phyloP scores from a whole-genome alignment of 1,284 basidiomycete species.

The Rhodotorula sp. region DNA sequence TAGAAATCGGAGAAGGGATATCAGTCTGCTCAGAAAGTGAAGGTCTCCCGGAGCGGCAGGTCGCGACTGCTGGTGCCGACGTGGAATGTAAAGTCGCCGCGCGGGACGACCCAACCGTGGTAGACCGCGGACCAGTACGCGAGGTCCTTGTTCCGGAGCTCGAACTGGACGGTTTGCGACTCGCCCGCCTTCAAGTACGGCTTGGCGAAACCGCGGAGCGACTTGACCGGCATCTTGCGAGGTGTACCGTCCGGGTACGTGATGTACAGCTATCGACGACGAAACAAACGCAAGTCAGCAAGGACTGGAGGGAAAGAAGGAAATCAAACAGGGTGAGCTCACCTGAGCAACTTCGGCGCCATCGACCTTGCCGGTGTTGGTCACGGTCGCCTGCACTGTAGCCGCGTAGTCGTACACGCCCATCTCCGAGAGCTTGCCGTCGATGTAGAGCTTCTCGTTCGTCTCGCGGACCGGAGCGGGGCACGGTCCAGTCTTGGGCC shows the following conservation, averaged over 20 bases:
- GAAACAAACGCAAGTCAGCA: neutral
- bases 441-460: conserved; percentile 48
- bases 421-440: conserved; percentile 13
- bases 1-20: no score
- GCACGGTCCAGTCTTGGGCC: conserved; percentile 17
- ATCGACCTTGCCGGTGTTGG: conserved; percentile 51
- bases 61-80: conserved; percentile 45
- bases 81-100: conserved; percentile 50
- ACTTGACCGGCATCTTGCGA: conserved; percentile 32
- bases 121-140: conserved; percentile 50
- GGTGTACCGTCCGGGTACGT: conserved; percentile 47
- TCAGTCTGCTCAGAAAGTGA: conserved; percentile 12
- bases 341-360: conserved; percentile 54
- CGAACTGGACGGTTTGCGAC: conserved; percentile 47
- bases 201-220: conserved; percentile 50
- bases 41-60: conserved; percentile 45
- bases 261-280: conserved; percentile 50
- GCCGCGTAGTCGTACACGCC: conserved; percentile 49
- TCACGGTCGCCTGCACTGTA: conserved; percentile 50
- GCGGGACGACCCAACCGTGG: conserved; percentile 51
- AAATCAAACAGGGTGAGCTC: no score
- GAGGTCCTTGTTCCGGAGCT: conserved; percentile 52
- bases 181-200: conserved; percentile 47
- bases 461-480: conserved; percentile 46
- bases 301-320: no score